A percentile compares a stretch with the other conserved stretches of the same genome.
Evolutionary conservation across 2,329 filamentous ascomycete species (phyloP).

Genomic region (Onygenales sp.): DNA sequence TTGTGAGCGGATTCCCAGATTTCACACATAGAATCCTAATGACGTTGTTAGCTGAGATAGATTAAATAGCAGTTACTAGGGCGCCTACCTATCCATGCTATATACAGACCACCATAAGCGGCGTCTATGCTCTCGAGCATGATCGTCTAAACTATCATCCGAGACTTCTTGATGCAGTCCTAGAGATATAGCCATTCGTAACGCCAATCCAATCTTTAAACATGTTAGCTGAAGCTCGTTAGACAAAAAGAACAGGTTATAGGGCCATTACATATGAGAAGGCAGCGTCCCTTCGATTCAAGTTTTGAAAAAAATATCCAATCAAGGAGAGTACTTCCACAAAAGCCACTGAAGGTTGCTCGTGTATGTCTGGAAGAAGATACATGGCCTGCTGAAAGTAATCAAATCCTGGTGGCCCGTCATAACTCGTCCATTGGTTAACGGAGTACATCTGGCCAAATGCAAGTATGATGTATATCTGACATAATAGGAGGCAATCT

Average conservation of each 20-base stretch:
- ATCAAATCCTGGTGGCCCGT: slow-evolving; percentile 46
- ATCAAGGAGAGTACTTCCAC: slow-evolving; percentile 47
- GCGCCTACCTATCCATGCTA: slow-evolving; percentile 38
- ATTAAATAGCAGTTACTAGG: too few relatives aligned
- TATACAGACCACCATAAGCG: slow-evolving; percentile 50
- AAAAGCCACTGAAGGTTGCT: slow-evolving; percentile 45
- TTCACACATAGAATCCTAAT: slow-evolving; percentile 42
- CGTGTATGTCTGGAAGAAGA: slow-evolving; percentile 46
- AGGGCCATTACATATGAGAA: slow-evolving; percentile 38
- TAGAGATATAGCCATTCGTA: slow-evolving; percentile 49
- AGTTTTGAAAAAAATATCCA: slow-evolving; percentile 49
- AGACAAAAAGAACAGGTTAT: not conserved
- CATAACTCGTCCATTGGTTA: slow-evolving; percentile 45
- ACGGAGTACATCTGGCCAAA: slow-evolving; percentile 50
- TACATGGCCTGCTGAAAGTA: slow-evolving; percentile 45
- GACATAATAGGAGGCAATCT: slow-evolving; percentile 42
- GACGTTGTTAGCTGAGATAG: not conserved
- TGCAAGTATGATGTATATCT: slow-evolving; percentile 44
- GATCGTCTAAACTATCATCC: slow-evolving; percentile 29
- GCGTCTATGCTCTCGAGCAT: slow-evolving; percentile 40
- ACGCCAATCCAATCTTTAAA: slow-evolving; percentile 39
- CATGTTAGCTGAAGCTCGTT: slow-evolving; percentile 5
- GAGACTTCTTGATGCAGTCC: slow-evolving; percentile 47
- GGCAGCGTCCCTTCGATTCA: slow-evolving; percentile 46
- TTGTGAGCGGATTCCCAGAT: slow-evolving; percentile 46